Evolutionary conservation across 768 basidiomycete genomes (phyloP), one percentile per base, ranked within the genome.

Genomic region (Panaeolus cyanescens): DNA sequence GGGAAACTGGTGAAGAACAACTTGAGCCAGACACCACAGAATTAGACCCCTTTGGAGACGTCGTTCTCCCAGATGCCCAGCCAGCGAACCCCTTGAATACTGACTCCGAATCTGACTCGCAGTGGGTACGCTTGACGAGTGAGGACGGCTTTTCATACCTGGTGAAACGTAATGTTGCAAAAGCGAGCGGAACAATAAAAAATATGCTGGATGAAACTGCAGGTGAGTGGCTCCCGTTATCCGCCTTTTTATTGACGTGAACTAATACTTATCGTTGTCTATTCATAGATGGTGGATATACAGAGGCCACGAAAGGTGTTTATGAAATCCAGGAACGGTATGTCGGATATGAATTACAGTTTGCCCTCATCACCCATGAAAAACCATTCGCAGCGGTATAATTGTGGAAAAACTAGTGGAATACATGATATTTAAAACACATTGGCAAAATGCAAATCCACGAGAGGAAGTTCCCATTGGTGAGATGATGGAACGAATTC

Each of bases 371-470:
- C 42, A 54, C 32, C 15, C 28, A 45, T 22, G 36, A 10, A 30
- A 53, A 55, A 10, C 17, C 9, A 4, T 30, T 25, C 22, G 19
- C 64, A 87, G 87, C 31, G 87, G 81, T 8, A 83, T 90, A 25
- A 88, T 96, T 33, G 85, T 93, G 1, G 92, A 95, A 75, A 95
- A 93, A 70, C 80, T 96, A 56, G 82, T 93, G 39, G 95, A 98
- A 73, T 97, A 94, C 70, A 91, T 96, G 77, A 79, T 85, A 32
- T 95, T 91, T 80, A 95, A 91, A 75, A 79, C 86, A 1, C 82
- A 93, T 62, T 94, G 93, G 70, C 86, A 89, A 62, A 82, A 83
- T n/a, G 79, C 77, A 1, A 85, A 83, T 0, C 77, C 85, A 6
- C 92, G 88, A 64, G 93, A 95, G 67, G 92, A 94, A 54, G 78